Evolutionary conservation across 129 eudicot genomes (phyloP).

Genomic region (Apium graveolens): DNA sequence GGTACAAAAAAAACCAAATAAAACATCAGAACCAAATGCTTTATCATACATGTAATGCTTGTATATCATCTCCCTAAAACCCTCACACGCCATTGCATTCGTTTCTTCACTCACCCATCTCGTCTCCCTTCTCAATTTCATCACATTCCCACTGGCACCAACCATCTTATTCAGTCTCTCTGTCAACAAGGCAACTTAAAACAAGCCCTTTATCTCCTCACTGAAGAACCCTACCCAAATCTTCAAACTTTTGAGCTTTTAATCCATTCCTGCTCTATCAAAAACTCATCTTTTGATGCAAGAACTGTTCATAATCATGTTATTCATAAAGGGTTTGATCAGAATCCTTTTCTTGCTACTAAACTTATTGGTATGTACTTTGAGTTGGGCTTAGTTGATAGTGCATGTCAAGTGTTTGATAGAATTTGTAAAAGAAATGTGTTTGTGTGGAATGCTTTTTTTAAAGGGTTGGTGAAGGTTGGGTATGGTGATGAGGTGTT

Average conservation of each 20-base stretch:
- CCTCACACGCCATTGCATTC: slow-evolving; percentile 31
- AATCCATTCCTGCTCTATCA: slow-evolving; percentile 46
- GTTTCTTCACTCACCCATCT: slow-evolving; percentile 23
- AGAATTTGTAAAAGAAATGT: slow-evolving; percentile 41
- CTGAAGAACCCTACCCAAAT: slow-evolving; percentile 57
- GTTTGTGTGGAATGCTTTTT: slow-evolving; percentile 69
- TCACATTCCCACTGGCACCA: slow-evolving; percentile 26
- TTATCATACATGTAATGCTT: slow-evolving; percentile 35
- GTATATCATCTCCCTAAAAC: slow-evolving; percentile 36
- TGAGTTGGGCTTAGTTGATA: slow-evolving; percentile 43
- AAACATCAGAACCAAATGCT: not conserved
- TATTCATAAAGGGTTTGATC: slow-evolving; percentile 53
- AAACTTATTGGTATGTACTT: slow-evolving; percentile 67
- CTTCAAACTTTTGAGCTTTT: slow-evolving; percentile 83
- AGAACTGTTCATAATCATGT: slow-evolving; percentile 40
- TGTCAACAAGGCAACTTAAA: slow-evolving; percentile 58
- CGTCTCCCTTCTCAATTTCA: slow-evolving; percentile 22
- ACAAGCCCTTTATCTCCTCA: slow-evolving; percentile 50
- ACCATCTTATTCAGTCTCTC: slow-evolving; percentile 63
- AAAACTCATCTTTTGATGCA: slow-evolving; percentile 45
- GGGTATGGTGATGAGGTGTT: slow-evolving; percentile 72
- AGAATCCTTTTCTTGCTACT: slow-evolving; percentile 69
- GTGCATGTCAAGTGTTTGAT: slow-evolving; percentile 86
- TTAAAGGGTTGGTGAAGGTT: slow-evolving; percentile 49
- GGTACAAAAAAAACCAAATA: not conserved